Evolutionary conservation across 2,329 filamentous ascomycete species (phyloP).

Genomic region (Apiospora koreana): DNA sequence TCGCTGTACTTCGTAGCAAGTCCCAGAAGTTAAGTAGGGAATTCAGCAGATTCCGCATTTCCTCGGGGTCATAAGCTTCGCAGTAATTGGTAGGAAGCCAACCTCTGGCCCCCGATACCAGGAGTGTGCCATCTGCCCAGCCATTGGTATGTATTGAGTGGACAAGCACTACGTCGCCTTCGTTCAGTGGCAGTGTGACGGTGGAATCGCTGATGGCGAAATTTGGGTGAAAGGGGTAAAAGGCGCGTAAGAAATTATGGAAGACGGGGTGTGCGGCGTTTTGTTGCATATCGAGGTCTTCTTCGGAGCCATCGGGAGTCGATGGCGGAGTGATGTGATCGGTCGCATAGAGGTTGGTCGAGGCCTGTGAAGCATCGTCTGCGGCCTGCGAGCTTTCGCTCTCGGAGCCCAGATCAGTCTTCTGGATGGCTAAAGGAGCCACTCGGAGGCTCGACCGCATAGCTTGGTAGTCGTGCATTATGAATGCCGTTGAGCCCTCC

Average conservation of each 20-base stretch:
- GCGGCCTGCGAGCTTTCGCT: slow-evolving; percentile 28
- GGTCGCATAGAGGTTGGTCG: slow-evolving; percentile 45
- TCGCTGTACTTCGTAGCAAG: slow-evolving; percentile 74
- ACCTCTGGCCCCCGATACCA: slow-evolving; percentile 82
- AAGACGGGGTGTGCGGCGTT: slow-evolving; percentile 66
- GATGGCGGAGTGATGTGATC: slow-evolving; percentile 76
- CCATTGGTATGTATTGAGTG: slow-evolving; percentile 98
- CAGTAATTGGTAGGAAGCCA: slow-evolving; percentile 99
- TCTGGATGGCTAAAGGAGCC: slow-evolving; percentile 58
- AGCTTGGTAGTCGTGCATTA: slow-evolving; percentile 48
- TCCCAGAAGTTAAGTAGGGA: slow-evolving; percentile 93
- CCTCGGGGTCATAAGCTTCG: slow-evolving; percentile 86
- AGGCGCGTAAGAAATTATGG: slow-evolving; percentile 92
- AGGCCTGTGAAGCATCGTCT: slow-evolving; percentile 26
- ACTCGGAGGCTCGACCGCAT: slow-evolving; percentile 61
- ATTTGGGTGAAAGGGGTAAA: slow-evolving; percentile 86
- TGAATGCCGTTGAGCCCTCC: slow-evolving; percentile 35
- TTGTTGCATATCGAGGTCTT: slow-evolving; percentile 49
- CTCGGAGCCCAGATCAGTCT: slow-evolving; percentile 35
- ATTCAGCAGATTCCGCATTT: slow-evolving; percentile 82
- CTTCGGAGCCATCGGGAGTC: slow-evolving; percentile 70
- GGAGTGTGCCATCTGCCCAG: slow-evolving; percentile 93
- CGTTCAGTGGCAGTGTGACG: slow-evolving; percentile 83
- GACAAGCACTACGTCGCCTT: slow-evolving; percentile 89
- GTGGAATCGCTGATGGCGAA: slow-evolving; percentile 78